Conservation (phyloP, 2,329 filamentous ascomycete species). For the Scleromitrula shiraiana region DNA sequence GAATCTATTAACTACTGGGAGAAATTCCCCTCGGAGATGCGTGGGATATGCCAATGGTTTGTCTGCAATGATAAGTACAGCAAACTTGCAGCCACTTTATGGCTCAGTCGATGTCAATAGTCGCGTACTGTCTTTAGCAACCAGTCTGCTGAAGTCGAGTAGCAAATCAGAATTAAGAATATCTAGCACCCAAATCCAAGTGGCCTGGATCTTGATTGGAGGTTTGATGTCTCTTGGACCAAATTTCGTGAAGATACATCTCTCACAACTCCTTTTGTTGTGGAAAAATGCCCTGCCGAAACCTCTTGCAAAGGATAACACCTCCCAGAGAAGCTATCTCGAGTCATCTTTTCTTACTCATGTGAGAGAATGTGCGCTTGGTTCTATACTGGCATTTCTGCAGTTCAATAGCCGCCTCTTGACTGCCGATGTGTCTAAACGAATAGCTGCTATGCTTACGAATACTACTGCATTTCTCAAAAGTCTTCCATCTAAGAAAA, state of each 20-base stretch:
- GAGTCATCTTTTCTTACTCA: slow-evolving; percentile 92
- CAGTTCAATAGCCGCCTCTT: slow-evolving; percentile 88
- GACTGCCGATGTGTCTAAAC: slow-evolving; percentile 88
- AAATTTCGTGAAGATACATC: slow-evolving; percentile 97
- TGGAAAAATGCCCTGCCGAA: slow-evolving; percentile 98
- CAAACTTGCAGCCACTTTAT: slow-evolving; percentile 79
- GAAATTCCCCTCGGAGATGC: slow-evolving; percentile 75
- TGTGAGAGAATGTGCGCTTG: slow-evolving; percentile 87
- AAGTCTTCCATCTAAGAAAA: slow-evolving; percentile 74
- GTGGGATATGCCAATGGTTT: slow-evolving; percentile 88
- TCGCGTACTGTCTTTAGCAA: slow-evolving; percentile 82
- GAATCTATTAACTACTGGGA: slow-evolving; percentile 62
- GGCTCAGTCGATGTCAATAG: slow-evolving; percentile 95
- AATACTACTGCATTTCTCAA: slow-evolving; percentile 88
- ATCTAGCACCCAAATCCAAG: slow-evolving; percentile 91
- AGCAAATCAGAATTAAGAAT: slow-evolving; percentile 83
- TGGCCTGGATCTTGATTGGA: slow-evolving; percentile 95
- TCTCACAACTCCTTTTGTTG: slow-evolving; percentile 83
- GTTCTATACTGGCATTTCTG: slow-evolving; percentile 84
- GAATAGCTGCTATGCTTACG: slow-evolving; percentile 89
- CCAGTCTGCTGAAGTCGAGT: slow-evolving; percentile 84
- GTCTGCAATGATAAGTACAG: slow-evolving; percentile 83
- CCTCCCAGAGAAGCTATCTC: slow-evolving; percentile 70
- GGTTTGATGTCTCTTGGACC: slow-evolving; percentile 94
- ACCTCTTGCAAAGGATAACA: slow-evolving; percentile 87